Evolutionary conservation across 1,139 yeast genomes (phyloP), one percentile per base, ranked within the genome.

Genomic region (Geotrichum candidum): DNA sequence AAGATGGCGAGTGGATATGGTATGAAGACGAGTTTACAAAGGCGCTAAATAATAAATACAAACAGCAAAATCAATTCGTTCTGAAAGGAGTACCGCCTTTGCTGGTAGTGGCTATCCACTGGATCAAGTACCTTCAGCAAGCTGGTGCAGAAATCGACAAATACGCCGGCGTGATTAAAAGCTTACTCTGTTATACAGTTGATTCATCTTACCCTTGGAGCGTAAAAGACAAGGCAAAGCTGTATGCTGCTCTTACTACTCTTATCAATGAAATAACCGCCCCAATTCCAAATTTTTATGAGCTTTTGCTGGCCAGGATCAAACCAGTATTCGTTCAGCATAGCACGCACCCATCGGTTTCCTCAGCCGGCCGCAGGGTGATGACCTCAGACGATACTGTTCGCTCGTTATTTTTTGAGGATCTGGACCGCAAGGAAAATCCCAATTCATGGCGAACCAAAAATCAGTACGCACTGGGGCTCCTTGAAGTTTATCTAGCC

Each of bases 401-500:
- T 15, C 38, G 35, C 1, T 50, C 31, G 9, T 46, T 57, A 1
- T 60, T 53, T 50, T 50, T 54, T 11, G 52, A 52, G 10, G 51
- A 25, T 11, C 33, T 56, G 13, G 62, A 56, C 13, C 35, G 41
- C 9, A 51, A 56, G 15, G n/a, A 29, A 13, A 25, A 53, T 45
- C 22, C 31, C 50, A 3, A 66, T 29, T 64, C 66, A n/a, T 80
- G 82, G 82, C 75, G 78, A 62, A 54, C 65, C 0, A 45, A 64
- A n/a, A 67, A 69, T 41, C 71, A 70, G 45, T 62, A 64, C 41
- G 65, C 67, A 6, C 61, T 73, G 7, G 67, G 74, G 0, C 61
- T 68, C 68, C 73, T 78, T 3, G 74, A 76, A 69, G 70, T 73
- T 53, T 63, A 77, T 29, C 67, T 81, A 1, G 63, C 66, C 1